Conservation (phyloP, 352 stramenopile species). For the Phytophthora pistaciae region DNA sequence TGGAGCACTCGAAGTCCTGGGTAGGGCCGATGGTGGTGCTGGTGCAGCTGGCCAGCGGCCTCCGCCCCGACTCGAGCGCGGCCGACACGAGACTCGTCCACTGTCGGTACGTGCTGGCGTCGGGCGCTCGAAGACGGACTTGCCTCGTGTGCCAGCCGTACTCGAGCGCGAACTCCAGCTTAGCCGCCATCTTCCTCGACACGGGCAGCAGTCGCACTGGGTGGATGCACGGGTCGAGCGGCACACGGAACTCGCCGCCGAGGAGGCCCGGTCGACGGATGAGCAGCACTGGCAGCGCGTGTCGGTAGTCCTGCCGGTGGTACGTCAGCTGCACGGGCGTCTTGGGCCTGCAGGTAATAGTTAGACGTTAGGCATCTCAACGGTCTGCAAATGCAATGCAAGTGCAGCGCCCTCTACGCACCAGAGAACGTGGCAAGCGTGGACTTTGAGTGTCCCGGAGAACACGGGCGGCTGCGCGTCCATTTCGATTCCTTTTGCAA, state of each 20-base stretch:
- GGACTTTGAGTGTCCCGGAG: constrained; percentile 43
- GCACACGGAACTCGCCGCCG: constrained; percentile 35
- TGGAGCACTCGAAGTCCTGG: constrained; percentile 30
- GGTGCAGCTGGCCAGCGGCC: constrained; percentile 28
- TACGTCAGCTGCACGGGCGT: constrained; percentile 39
- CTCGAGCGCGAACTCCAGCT: constrained; percentile 36
- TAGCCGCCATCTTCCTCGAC: constrained; percentile 23
- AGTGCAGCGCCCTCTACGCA: constrained; percentile 16
- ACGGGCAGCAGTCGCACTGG: constrained; percentile 31
- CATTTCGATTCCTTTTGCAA: constrained; percentile 25
- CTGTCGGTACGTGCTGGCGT: constrained; percentile 29
- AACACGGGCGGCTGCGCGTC: constrained; percentile 31
- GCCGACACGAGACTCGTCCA: constrained; percentile 33
- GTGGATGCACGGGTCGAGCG: constrained; percentile 45
- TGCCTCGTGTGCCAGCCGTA: constrained; percentile 42
- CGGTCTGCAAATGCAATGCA: neutral
- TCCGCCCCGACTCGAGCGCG: constrained; percentile 38
- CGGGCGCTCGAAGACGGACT: constrained; percentile 36
- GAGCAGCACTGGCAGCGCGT: constrained; percentile 36
- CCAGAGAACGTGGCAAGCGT: constrained; percentile 33
- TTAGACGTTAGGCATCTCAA: constrained; percentile 9
- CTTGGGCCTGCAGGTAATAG: constrained; percentile 28
- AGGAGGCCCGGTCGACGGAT: constrained; percentile 30
- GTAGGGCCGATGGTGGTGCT: neutral
- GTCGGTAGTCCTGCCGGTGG: constrained; percentile 39